Evolutionary conservation across 306 rosid species (phyloP).

Genomic region (Cyclanthera cordifolia): DNA sequence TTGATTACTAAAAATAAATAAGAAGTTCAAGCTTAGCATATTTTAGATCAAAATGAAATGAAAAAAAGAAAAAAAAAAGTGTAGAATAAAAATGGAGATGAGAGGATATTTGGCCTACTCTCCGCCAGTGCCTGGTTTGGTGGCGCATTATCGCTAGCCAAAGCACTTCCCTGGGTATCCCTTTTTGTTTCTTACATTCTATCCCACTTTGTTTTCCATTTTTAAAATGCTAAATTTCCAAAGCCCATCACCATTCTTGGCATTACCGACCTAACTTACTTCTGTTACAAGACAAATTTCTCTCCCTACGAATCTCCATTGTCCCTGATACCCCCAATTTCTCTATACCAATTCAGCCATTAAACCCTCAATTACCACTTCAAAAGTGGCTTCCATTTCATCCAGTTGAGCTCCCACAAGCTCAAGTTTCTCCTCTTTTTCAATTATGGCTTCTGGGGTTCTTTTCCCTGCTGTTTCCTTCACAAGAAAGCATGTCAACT

Average conservation of each 20-base stretch:
- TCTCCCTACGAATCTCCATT: conserved; percentile 45
- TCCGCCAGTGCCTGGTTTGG: not conserved
- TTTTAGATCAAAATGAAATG: too few relatives aligned
- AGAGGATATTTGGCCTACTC: too few relatives aligned
- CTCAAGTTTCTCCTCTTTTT: not conserved
- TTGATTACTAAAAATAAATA: too few relatives aligned
- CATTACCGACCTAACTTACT: not conserved
- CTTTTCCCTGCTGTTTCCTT: conserved; percentile 25
- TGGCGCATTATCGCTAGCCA: conserved; percentile 14
- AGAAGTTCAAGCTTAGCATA: too few relatives aligned
- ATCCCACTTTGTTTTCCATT: not conserved
- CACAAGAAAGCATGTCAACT: conserved; percentile 24
- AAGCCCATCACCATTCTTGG: not conserved
- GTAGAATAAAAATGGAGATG: too few relatives aligned
- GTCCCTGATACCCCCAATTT: conserved; percentile 30
- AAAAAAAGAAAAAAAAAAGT: too few relatives aligned
- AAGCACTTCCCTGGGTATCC: not conserved
- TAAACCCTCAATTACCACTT: not conserved
- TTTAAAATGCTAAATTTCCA: not conserved
- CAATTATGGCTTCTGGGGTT: conserved; percentile 36
- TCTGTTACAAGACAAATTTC: conserved; percentile 46
- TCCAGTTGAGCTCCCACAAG: not conserved
- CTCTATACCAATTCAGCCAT: not conserved
- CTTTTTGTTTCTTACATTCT: not conserved
- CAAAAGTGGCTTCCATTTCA: not conserved